Evolutionary conservation across 306 rosid genomes (phyloP), one percentile per base, ranked within the genome.

Genomic region (Begonia masoniana): DNA sequence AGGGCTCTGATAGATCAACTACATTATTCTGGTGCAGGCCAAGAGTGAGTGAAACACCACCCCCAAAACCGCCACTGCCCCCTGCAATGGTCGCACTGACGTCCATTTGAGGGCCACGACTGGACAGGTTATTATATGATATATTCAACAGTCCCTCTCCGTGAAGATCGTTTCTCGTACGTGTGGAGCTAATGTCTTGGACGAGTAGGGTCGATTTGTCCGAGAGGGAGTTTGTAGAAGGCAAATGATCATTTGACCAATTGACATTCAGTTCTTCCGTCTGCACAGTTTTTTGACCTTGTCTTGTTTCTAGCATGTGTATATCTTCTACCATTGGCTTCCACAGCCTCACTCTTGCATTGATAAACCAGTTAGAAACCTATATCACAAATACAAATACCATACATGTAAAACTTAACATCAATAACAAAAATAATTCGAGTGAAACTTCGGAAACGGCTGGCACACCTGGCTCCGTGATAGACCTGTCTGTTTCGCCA

Each of bases 251-350:
- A 21, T 21, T 21, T 2, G 24, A 21, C 24, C 24, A 0, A 31
- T 31, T 7, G 39, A 6, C 7, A 31, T 31, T 31, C 39, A 2
- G 39, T 0, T 31, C 39, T 31, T 31, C 62, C 67, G 81, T 9
- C 58, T 78, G 2, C 68, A 61, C 59, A 60, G 50, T n/a, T 77
- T 79, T 55, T 76, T 86, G 23, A 7, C 65, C 68, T 72, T 88
- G 87, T 13, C 77, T 69, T 36, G 88, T 82, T 82, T 88, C 97
- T 9, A 82, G 79, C 76, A 50, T 82, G 59, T 88, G 88, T 54
- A 88, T 88, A 70, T 88, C 97, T 73, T 88, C 95, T 54, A 84
- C 97, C 97, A 88, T 84, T 26, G 97, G 97, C 62, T 88, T 88
- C 97, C 97, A 88, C 0, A 88, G 83, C 77, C 96, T 76, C 43